Evolutionary conservation across 495 filamentous ascomycete genomes (phyloP), one percentile per base, ranked within the genome.

Genomic region (Baudoinia panamericana): DNA sequence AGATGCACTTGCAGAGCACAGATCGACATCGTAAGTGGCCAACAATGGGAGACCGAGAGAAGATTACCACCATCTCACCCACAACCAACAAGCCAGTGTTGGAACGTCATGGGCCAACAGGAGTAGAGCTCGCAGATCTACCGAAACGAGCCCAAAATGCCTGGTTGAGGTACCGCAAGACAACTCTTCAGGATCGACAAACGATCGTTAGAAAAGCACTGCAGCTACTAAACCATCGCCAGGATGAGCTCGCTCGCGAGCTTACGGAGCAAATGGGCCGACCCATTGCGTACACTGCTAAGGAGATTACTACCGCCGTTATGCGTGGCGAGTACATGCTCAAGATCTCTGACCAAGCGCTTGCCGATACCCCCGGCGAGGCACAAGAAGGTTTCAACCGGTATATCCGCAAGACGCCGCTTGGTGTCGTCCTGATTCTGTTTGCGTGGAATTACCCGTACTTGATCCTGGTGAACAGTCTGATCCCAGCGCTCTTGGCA

Each of bases 381-480:
- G 60, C 70, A 1, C 81, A 95, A 58, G 73, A 78, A 43, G 86
- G 85, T 0, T 93, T 93, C 68, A 85, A 78, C 63, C 67, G 88
- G 22, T 92, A 78, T 55, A 90, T 94, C 58, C 75, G 76, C 51
- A 88, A 90, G 54, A 73, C 80, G 11, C 82, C 87, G 1, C 69
- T 94, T 25, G 87, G 87, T 5, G 80, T 84, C 5, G 79, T 84
- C 20, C 65, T 94, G 38, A 70, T 93, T 50, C 72, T 95, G 41
- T 94, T 95, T 62, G 82, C 87, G 10, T 95, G 87, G 87, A 95
- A 95, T 58, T 95, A 95, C 55, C 87, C 87, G 10, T 95, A 92
- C 53, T 66, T 95, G 31, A 88, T 87, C 50, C 69, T 93, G 5
- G 76, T 93, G 52, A 95, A 95, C 62, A 82, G 82, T 7, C 63